Conservation (phyloP, 352 stramenopile genomes). For the Phytophthora vignae region DNA sequence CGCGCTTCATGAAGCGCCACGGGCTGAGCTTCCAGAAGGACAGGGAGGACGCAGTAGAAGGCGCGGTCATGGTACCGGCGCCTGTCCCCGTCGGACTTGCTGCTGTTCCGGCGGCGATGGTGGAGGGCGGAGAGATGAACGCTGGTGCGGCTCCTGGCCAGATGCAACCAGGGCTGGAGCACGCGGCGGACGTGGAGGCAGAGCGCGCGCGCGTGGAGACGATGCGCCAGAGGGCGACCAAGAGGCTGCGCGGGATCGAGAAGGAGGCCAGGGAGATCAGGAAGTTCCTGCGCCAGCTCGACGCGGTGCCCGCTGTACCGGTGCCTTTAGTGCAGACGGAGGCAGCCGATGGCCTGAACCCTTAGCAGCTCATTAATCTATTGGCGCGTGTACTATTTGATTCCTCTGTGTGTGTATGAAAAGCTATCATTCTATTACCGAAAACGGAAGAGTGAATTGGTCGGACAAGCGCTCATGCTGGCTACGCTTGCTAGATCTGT, state of each 20-base stretch:
- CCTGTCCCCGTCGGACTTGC: background rate
- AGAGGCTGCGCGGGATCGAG: conserved; percentile 34
- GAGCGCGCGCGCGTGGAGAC: conserved; percentile 17
- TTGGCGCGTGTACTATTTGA: background rate
- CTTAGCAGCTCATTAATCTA: background rate
- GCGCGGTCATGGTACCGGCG: background rate
- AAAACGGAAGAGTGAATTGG: background rate
- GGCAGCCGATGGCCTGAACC: background rate
- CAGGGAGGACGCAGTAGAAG: background rate
- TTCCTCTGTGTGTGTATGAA: background rate
- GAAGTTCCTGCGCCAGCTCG: conserved; percentile 31
- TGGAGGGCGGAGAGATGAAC: background rate
- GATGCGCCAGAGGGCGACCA: conserved; percentile 23
- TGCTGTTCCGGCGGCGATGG: background rate
- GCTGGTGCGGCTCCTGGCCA: background rate
- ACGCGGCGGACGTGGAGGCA: background rate
- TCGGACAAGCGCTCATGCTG: too few relatives aligned
- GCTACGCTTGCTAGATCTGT: conserved; percentile 16
- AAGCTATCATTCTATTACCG: too few relatives aligned
- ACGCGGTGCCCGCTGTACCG: background rate
- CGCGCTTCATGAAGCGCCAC: conserved; percentile 36
- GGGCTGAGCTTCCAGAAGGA: conserved; percentile 34
- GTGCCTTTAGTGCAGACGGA: background rate
- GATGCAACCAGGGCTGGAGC: background rate
- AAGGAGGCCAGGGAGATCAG: conserved; percentile 31